Percentiles rank a stretch among this genome's conserved stretches.
Evolutionary conservation across 1,284 basidiomycete genomes (phyloP).

Genomic region (Athelia sp.): DNA sequence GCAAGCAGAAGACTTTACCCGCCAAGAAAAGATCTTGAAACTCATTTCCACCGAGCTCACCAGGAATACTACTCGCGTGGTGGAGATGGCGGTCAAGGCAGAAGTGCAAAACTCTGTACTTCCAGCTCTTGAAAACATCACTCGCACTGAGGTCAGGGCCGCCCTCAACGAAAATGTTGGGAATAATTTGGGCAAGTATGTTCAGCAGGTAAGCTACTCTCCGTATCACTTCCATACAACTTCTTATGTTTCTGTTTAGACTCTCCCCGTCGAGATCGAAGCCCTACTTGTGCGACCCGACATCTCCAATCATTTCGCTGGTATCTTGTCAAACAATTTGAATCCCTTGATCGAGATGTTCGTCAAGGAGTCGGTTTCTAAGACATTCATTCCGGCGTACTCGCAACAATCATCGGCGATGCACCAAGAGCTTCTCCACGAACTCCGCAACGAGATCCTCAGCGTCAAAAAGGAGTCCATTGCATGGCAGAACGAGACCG

Average conservation of each 20-base stretch:
- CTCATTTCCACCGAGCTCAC: conserved; percentile 80
- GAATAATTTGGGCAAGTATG: conserved; percentile 61
- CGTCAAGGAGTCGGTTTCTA: conserved; percentile 72
- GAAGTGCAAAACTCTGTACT: conserved; percentile 78
- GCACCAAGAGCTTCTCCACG: conserved; percentile 72
- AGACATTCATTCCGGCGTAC: conserved; percentile 69
- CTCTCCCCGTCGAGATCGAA: conserved; percentile 71
- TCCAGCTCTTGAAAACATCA: conserved; percentile 74
- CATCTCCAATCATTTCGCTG: conserved; percentile 68
- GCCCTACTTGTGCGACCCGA: conserved; percentile 71
- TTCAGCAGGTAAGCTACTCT: conserved; percentile 56
- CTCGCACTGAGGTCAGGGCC: conserved; percentile 68
- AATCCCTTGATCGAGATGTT: conserved; percentile 73
- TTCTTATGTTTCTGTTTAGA: conserved; percentile 33
- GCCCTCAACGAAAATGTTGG: conserved; percentile 74
- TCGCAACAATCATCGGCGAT: conserved; percentile 63
- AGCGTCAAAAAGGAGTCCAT: conserved; percentile 71
- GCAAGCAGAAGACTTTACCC: conserved; percentile 69
- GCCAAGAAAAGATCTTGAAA: conserved; percentile 83
- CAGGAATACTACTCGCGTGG: conserved; percentile 78
- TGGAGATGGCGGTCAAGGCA: conserved; percentile 77
- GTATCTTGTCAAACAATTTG: conserved; percentile 60
- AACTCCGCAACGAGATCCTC: conserved; percentile 69
- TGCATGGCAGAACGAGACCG: conserved; percentile 71
- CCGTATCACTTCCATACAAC: conserved; percentile 2